Percentiles rank a stretch among this genome's conserved stretches.
These are phyloP conservation scores for Chlorella sp. DNA, from an alignment of 139 green algal genomes.

Conservation along the genomic window DNA sequence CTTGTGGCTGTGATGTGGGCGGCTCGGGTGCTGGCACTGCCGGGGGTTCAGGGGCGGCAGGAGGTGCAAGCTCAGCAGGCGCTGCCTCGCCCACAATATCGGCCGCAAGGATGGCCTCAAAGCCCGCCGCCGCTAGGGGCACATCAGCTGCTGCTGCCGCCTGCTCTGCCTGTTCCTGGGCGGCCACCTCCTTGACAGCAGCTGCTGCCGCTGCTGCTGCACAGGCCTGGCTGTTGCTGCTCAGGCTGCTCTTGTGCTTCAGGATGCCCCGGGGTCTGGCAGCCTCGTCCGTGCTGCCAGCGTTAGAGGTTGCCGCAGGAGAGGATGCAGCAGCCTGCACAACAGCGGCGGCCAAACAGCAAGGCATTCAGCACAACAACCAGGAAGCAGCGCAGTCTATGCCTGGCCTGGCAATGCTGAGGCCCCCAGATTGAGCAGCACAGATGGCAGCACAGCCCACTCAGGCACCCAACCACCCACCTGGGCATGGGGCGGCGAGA, in stretches of 20 bases:
- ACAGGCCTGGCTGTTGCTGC: not conserved
- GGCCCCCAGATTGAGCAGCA: no score
- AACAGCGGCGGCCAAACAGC: no score
- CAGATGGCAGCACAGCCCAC: no score
- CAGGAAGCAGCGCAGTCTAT: no score
- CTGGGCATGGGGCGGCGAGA: no score
- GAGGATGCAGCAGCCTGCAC: no score
- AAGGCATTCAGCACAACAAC: no score
- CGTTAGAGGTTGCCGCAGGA: not conserved
- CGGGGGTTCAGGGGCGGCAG: not conserved
- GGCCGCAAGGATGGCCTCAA: constrained; percentile 22
- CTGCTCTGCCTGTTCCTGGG: not conserved
- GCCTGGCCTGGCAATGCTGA: no score
- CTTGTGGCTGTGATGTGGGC: not conserved
- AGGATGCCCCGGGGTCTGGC: constrained; percentile 36
- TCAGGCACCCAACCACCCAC: no score
- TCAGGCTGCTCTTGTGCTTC: constrained; percentile 29
- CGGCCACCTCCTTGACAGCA: not conserved
- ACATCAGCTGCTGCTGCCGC: not conserved
- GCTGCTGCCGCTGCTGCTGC: not conserved
- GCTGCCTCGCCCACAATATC: not conserved
- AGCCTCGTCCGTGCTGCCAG: not conserved
- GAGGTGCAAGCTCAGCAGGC: not conserved
- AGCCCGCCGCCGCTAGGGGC: not conserved
- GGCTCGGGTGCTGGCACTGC: not conserved